phyloP scores from a whole-genome alignment of 2,329 filamentous ascomycete genomes.

The Trichophyton equinum region DNA sequence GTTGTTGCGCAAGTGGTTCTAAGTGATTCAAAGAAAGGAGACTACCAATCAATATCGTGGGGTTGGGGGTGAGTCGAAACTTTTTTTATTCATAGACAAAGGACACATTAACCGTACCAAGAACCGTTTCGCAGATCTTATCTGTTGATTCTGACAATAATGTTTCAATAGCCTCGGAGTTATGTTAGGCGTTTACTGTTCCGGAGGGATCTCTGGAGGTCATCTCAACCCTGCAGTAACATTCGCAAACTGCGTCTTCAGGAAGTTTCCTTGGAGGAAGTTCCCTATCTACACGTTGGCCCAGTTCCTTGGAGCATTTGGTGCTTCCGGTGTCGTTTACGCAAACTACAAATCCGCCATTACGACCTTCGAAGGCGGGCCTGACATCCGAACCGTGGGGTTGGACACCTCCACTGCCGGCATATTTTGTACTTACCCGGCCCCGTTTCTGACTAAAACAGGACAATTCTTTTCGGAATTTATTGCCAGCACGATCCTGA shows the following conservation, averaged over 20 bases:
- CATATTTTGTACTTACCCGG: slow-evolving; percentile 62
- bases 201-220: slow-evolving; percentile 45
- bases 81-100: neutral
- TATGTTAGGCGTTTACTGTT: slow-evolving; percentile 55
- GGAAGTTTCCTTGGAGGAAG: slow-evolving; percentile 55
- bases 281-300: slow-evolving; percentile 56
- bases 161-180: slow-evolving; percentile 43
- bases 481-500: slow-evolving; percentile 52
- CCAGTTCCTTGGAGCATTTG: slow-evolving; percentile 56
- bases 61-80: slow-evolving; percentile 33
- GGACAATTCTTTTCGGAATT: slow-evolving; percentile 63
- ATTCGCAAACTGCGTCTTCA: slow-evolving; percentile 55
- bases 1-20: slow-evolving; percentile 57
- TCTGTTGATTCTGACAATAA: neutral
- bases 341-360: slow-evolving; percentile 54
- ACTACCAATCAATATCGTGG: slow-evolving; percentile 43
- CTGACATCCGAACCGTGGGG: slow-evolving; percentile 48
- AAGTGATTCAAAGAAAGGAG: slow-evolving; percentile 34
- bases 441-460: slow-evolving; percentile 47
- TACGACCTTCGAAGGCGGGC: slow-evolving; percentile 48
- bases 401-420: slow-evolving; percentile 50
- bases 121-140: slow-evolving; percentile 6
- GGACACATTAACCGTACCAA: neutral
- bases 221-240: slow-evolving; percentile 63
- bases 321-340: slow-evolving; percentile 48